Percentiles rank a stretch among this genome's conserved stretches.
Conservation (phyloP, 495 filamentous ascomycete species). For the Staphylotrichum tortipilum region DNA sequence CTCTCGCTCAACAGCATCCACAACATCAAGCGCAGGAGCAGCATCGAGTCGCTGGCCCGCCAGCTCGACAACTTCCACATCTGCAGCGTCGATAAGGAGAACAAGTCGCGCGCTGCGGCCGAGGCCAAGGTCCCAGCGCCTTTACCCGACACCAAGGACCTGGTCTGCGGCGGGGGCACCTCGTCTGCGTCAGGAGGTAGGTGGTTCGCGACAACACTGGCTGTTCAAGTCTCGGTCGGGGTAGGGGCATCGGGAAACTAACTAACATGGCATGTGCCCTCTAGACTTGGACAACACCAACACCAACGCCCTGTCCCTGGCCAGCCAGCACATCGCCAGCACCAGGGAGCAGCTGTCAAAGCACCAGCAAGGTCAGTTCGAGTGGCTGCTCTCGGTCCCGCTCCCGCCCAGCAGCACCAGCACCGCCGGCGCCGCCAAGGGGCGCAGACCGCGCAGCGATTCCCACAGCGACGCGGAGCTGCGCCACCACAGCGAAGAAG, state of each 20-base stretch:
- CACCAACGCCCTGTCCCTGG: conserved; percentile 24
- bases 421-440: conserved; percentile 9
- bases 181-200: background rate
- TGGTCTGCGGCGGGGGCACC: background rate
- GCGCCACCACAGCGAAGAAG: conserved; percentile 7
- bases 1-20: conserved; percentile 26
- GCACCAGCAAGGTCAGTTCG: conserved; percentile 45
- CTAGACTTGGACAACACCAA: background rate
- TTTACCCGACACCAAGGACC: conserved; percentile 1
- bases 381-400: conserved; percentile 36
- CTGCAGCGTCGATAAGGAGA: conserved; percentile 17
- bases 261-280: background rate
- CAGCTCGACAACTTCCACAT: conserved; percentile 27
- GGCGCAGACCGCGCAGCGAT: conserved; percentile 7
- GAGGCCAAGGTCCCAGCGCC: background rate
- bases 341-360: conserved; percentile 36
- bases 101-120: background rate
- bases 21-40: conserved; percentile 17
- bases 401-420: too few relatives aligned
- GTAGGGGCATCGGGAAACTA: too few relatives aligned
- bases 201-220: too few relatives aligned
- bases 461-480: conserved; percentile 13
- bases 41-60: conserved; percentile 23
- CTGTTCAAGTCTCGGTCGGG: background rate
- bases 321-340: conserved; percentile 26